Base-by-base conservation (phyloP, 2,329 filamentous ascomycete genomes). In the Colletotrichum zoysiae region DNA sequence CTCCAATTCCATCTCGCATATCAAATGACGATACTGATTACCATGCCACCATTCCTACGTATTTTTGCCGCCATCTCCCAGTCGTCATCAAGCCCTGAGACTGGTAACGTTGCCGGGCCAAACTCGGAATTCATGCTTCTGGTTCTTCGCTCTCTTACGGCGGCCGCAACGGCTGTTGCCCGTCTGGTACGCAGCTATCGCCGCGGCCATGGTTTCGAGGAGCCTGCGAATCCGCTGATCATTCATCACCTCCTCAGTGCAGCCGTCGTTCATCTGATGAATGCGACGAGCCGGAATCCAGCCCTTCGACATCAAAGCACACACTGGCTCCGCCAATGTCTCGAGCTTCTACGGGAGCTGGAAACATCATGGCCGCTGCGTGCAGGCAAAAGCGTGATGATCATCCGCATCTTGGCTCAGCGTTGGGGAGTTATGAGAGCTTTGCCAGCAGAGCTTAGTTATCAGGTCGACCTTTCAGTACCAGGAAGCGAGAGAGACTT, bases 211-310 rank as follows among this genome's bases (percentile, higher is more conserved):
- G 73, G 70, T 9, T 70, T 72, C 18, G 64, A 59, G 46, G 63
- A 30, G 9, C 57, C 71, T 12, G 51, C 73, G 9, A 74, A 74
- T n/a, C 71, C 73, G 0, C 65, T 74, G 38, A 59, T 74, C 23
- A 63, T 74, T 9, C 73, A 74, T 30, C 73, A 74, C 30, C 73
- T 74, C 26, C 71, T 74, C 14, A 74, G 71, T n/a, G 73, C 71
- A 12, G 68, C 60, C 11, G 74, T 74, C 53, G 73, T 74, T 0
- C 71, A 74, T 23, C 59, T 74, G 8, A 74, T 74, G 73, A 74
- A 74, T 11, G 68, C 73, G 0, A 74, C 71, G 0, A 74, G 73
- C 46, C 51, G 61, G 40, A 72, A 72, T 0, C 64, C 67, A 1
- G 70, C 73, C 9, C 64, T 70, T 9, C 62, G 61, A 40, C 61